A percentile compares a stretch with the other conserved stretches of the same genome.
Conservation (phyloP, 495 filamentous ascomycete genomes). For the Penicillium maclennaniae region DNA sequence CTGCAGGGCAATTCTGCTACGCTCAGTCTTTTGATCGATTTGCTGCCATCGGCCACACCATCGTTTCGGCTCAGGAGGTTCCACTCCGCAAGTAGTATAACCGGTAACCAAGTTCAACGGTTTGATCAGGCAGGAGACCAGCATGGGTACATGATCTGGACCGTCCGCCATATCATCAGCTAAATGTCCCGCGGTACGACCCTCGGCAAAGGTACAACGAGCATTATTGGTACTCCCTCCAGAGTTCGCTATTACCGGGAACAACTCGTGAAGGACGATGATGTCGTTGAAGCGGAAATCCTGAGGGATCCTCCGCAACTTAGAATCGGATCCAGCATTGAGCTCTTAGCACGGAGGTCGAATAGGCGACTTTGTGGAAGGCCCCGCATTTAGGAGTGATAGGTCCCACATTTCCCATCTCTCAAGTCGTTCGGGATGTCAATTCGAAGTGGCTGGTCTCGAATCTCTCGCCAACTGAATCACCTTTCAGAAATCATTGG, state of each 20-base stretch:
- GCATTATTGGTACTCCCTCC: slow-evolving; percentile 68
- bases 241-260: slow-evolving; percentile 41
- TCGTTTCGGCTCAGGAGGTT: slow-evolving; percentile 43
- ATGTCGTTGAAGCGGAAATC: slow-evolving; percentile 52
- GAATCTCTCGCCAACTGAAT: neutral
- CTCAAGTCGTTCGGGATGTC: neutral
- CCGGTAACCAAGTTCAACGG: slow-evolving; percentile 64
- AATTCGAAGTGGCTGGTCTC: too few relatives aligned
- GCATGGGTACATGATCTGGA: slow-evolving; percentile 68
- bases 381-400: neutral
- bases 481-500: too few relatives aligned
- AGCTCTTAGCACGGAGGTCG: neutral
- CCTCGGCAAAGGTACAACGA: slow-evolving; percentile 64
- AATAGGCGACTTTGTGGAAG: neutral
- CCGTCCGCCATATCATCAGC: slow-evolving; percentile 58
- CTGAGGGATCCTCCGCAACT: slow-evolving; percentile 26
- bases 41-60: slow-evolving; percentile 53
- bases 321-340: slow-evolving; percentile 26
- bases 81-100: slow-evolving; percentile 45
- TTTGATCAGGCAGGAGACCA: slow-evolving; percentile 58
- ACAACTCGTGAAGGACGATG: slow-evolving; percentile 40
- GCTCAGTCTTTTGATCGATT: slow-evolving; percentile 54
- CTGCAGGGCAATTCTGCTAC: slow-evolving; percentile 50
- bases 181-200: slow-evolving; percentile 66
- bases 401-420: neutral